phyloP scores from a whole-genome alignment of 768 basidiomycete genomes.

The Suillus subluteus region DNA sequence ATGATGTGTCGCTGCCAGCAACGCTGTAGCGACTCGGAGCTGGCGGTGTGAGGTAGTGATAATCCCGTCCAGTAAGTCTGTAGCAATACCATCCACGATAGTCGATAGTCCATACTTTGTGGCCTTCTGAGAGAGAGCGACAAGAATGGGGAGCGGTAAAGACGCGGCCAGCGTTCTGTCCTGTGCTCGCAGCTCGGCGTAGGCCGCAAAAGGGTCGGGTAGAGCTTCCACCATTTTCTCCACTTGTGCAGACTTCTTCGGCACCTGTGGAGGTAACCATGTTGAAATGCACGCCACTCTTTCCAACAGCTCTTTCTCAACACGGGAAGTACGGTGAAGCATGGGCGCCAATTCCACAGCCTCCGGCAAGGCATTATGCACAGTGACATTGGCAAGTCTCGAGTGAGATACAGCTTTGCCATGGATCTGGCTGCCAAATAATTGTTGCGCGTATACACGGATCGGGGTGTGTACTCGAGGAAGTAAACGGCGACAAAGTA shows the following conservation, averaged over 20 bases:
- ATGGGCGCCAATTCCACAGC: conserved; percentile 6
- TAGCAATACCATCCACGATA: conserved; percentile 42
- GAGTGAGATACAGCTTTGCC: conserved; percentile 16
- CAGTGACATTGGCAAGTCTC: conserved; percentile 19
- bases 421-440: conserved; percentile 24
- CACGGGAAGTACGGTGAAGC: conserved; percentile 12
- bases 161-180: conserved; percentile 25
- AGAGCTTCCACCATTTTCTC: conserved; percentile 23
- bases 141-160: conserved; percentile 33
- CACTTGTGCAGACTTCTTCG: conserved; percentile 16
- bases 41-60: conserved; percentile 25
- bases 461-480: conserved; percentile 48
- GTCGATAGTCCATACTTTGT: conserved; percentile 32
- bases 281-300: conserved; percentile 32
- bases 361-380: conserved; percentile 20
- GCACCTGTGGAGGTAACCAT: conserved; percentile 26
- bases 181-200: conserved; percentile 28
- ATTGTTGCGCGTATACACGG: conserved; percentile 25
- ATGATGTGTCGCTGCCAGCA: conserved; percentile 28
- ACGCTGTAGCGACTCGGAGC: conserved; percentile 28
- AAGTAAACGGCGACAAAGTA: conserved; percentile 66
- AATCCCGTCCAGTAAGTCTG: conserved; percentile 42
- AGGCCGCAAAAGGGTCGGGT: conserved; percentile 32
- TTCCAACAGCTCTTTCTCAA: conserved; percentile 25
- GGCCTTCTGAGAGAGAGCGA: conserved; percentile 34